Evolutionary conservation across 768 basidiomycete species (phyloP).

Genomic region (Agrocybe chaxingu): DNA sequence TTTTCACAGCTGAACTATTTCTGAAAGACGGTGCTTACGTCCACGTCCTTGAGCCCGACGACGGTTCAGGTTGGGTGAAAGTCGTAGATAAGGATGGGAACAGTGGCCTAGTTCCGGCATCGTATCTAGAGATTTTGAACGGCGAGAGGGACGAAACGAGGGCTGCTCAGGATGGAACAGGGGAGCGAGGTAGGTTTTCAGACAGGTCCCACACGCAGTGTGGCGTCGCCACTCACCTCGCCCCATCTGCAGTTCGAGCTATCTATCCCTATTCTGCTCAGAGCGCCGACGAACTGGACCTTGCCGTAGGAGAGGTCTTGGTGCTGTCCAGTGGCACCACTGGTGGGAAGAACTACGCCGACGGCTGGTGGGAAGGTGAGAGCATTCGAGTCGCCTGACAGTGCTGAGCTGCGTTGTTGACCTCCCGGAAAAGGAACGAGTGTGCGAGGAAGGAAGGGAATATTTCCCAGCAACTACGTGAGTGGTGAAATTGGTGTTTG

Average conservation of each 20-base stretch:
- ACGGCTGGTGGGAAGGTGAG: conserved; percentile 88
- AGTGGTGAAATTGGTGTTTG: conserved; percentile 25
- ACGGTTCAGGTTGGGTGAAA: conserved; percentile 87
- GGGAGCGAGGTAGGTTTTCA: conserved; percentile 47
- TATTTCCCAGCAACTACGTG: conserved; percentile 89
- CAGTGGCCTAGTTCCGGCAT: conserved; percentile 81
- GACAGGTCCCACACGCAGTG: neutral
- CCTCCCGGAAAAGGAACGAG: conserved; percentile 49
- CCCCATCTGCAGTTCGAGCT: conserved; percentile 60
- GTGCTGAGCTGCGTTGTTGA: conserved; percentile 6
- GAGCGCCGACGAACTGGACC: conserved; percentile 65
- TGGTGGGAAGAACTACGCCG: conserved; percentile 65
- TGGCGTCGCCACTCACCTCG: conserved; percentile 2
- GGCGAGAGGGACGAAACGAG: conserved; percentile 18
- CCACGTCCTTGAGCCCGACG: conserved; percentile 72
- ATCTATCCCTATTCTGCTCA: conserved; percentile 76
- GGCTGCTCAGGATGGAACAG: conserved; percentile 29
- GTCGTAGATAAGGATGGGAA: conserved; percentile 55
- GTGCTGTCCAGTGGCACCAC: conserved; percentile 59
- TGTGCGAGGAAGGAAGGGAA: conserved; percentile 60
- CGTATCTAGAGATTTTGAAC: conserved; percentile 53
- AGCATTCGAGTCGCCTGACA: neutral
- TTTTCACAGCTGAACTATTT: neutral
- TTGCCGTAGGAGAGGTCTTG: conserved; percentile 59
- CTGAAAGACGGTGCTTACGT: conserved; percentile 59